phyloP scores from a whole-genome alignment of 257 asterid genomes.

The Asclepias syriaca region DNA sequence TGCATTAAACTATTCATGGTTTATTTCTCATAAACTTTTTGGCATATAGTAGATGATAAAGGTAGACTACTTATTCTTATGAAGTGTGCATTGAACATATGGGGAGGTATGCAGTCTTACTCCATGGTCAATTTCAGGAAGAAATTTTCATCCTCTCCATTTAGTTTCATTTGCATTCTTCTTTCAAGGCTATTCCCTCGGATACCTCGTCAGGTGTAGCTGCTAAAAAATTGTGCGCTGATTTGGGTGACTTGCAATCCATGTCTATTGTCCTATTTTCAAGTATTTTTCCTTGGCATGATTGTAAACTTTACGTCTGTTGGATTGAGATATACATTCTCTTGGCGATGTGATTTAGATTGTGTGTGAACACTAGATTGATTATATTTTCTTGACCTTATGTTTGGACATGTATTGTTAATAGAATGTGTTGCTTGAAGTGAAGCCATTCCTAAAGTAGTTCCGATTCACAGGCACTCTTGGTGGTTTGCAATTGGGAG shows the following conservation, averaged over 20 bases:
- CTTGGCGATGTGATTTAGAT: neutral
- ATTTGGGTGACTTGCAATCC: neutral
- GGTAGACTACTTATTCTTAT: neutral
- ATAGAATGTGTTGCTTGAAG: neutral
- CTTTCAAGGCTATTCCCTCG: neutral
- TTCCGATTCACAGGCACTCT: conserved; percentile 48
- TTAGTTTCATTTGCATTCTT: neutral
- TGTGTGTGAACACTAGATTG: neutral
- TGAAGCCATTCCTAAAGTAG: neutral
- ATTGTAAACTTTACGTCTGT: neutral
- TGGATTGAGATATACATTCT: neutral
- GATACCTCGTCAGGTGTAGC: neutral
- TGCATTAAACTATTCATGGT: neutral
- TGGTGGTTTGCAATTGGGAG: conserved; percentile 91
- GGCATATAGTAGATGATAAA: neutral
- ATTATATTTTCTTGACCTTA: neutral
- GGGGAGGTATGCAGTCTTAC: neutral
- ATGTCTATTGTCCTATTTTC: neutral
- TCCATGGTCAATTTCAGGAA: neutral
- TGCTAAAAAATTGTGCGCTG: neutral
- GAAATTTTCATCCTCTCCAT: neutral
- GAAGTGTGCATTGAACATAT: neutral
- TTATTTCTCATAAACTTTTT: neutral
- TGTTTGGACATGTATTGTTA: neutral
- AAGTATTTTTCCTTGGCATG: neutral